Base-by-base conservation (phyloP, 2,329 filamentous ascomycete genomes). In the Fusarium incarnatum region DNA sequence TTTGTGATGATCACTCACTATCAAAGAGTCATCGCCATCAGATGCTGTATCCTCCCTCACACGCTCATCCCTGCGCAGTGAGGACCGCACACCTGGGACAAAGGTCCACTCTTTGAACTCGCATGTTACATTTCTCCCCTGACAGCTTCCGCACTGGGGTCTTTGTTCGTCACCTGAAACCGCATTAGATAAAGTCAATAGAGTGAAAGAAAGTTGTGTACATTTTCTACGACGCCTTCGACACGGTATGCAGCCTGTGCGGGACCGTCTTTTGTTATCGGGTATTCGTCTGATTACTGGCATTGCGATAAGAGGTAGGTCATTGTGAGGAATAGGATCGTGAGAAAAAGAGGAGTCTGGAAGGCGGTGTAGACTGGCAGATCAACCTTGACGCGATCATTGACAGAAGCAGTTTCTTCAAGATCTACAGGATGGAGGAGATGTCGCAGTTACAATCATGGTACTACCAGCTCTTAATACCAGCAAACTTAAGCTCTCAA, bases 31-130 rank as follows among this genome's bases (percentile, higher is more conserved):
- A 41, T 45, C 13, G 11, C 41, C 61, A 22, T 64, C 53, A 3
- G 18, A 30, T 30, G 28, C 2, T 1, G 32, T 42, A 15, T 53
- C 49, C 7, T 25, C 32, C 0, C 22, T 64, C 52, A 18, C 45
- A 12, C 52, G 18, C 8, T 32, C 49, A 25, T 66, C 41, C 22
- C 60, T 45, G 10, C 41, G 28, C 5, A 54, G 22, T 5, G 66
- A 68, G 1, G 64, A 67, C 12, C 53, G 49, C 1, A 69, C 25
- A 4, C 60, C 65, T 1, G 66, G 34, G 7, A 68, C 65, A 49
- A 68, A 68, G 40, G 65, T 68, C 60, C 65, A 68, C 46, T 68
- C 65, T 22, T 68, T 68, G 54, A 69, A 68, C 23, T 68, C 66
- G 48, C 66, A 68, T 6, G 60, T 44, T 23, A 68, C 66, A 40